phyloP scores from a whole-genome alignment of 2,329 filamentous ascomycete genomes.

The Taxawa tesnikishii region DNA sequence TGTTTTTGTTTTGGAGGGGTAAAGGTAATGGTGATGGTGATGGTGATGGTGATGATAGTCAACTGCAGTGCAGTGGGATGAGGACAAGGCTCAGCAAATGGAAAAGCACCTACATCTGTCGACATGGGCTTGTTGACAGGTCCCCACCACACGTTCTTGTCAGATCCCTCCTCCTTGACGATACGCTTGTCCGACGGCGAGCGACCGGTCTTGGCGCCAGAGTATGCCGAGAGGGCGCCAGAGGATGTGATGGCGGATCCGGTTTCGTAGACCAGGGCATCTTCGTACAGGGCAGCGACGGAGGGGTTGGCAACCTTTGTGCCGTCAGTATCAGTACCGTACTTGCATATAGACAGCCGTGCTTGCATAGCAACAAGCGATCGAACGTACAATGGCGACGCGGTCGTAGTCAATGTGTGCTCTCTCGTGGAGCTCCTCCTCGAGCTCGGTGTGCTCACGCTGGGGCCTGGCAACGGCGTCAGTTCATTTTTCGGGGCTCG shows the following conservation, averaged over 20 bases:
- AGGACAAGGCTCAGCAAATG: neutral
- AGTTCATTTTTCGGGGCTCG: no score
- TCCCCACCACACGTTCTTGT: constrained; percentile 96
- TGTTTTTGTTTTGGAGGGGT: neutral
- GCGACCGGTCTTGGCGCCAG: constrained; percentile 92
- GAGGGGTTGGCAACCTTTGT: constrained; percentile 83
- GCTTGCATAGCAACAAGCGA: no score
- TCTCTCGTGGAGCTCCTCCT: constrained; percentile 93
- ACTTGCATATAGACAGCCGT: no score
- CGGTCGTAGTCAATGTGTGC: constrained; percentile 99
- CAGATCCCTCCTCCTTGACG: constrained; percentile 79
- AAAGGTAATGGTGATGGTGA: neutral
- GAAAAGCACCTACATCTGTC: constrained; percentile 62
- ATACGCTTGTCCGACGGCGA: constrained; percentile 96
- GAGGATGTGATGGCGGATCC: constrained; percentile 94
- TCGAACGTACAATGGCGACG: constrained; percentile 81
- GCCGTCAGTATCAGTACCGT: no score
- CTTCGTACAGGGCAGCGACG: constrained; percentile 93
- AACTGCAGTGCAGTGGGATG: neutral
- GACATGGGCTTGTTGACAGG: constrained; percentile 99
- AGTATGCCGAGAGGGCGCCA: constrained; percentile 93
- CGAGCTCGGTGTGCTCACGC: constrained; percentile 86
- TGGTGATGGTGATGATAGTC: neutral
- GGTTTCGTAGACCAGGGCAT: constrained; percentile 95
- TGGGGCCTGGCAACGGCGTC: constrained; percentile 58